Evolutionary conservation across 768 basidiomycete species (phyloP).

Genomic region (Leucocoprinus sp.): DNA sequence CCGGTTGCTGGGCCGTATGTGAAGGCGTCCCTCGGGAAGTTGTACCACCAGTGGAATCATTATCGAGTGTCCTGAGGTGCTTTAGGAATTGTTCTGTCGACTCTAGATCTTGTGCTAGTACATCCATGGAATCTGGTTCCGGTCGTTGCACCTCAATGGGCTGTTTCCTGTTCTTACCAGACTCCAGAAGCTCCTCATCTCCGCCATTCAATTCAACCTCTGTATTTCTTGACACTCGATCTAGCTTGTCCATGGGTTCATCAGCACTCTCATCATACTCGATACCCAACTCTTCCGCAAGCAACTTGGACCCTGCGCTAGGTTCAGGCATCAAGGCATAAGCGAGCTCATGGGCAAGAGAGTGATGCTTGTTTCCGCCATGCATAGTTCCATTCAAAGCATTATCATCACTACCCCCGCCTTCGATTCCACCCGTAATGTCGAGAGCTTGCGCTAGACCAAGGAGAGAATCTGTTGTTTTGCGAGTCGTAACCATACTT

Average conservation of each 20-base stretch:
- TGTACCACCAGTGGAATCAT: slow-evolving; percentile 27
- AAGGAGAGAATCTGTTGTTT: slow-evolving; percentile 46
- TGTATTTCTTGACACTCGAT: neutral
- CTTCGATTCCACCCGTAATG: slow-evolving; percentile 29
- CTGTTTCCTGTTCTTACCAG: slow-evolving; percentile 20
- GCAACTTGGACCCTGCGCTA: slow-evolving; percentile 61
- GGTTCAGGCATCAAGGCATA: slow-evolving; percentile 86
- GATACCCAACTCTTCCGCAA: slow-evolving; percentile 85
- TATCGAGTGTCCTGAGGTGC: slow-evolving; percentile 64
- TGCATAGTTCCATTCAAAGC: slow-evolving; percentile 20
- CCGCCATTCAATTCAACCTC: neutral
- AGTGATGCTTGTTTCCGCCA: slow-evolving; percentile 40
- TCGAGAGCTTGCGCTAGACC: slow-evolving; percentile 23
- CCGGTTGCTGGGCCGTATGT: slow-evolving; percentile 27
- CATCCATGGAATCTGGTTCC: slow-evolving; percentile 60
- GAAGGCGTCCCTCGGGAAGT: neutral
- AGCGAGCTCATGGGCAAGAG: slow-evolving; percentile 82
- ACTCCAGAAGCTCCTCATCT: slow-evolving; percentile 7
- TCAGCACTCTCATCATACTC: slow-evolving; percentile 86
- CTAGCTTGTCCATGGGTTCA: slow-evolving; percentile 20
- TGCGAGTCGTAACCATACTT: slow-evolving; percentile 28
- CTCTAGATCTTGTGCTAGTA: slow-evolving; percentile 65
- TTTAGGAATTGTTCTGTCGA: slow-evolving; percentile 71
- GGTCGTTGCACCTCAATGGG: slow-evolving; percentile 17
- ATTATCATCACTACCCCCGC: slow-evolving; percentile 12